These are phyloP conservation scores for Pseudomassariella vexata DNA, from an alignment of 2,329 filamentous ascomycete species.

Conservation along the genomic window DNA sequence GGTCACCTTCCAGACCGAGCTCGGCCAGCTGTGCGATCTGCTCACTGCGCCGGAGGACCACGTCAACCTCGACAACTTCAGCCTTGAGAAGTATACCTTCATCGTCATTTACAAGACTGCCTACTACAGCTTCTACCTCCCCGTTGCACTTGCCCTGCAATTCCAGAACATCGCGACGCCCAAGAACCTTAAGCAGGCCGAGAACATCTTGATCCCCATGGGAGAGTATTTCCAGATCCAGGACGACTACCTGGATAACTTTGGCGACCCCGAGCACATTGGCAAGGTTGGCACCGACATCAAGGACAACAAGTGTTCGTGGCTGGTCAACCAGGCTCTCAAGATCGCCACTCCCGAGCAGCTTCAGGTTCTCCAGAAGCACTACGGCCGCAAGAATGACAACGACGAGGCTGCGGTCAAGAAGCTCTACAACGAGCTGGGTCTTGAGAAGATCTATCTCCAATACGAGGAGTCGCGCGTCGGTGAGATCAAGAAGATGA, in stretches of 20 bases:
- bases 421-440: conserved; percentile 78
- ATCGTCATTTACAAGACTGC: conserved; percentile 99
- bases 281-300: conserved; percentile 99
- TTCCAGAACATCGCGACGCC: conserved; percentile 79
- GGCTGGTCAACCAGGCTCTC: conserved; percentile 94
- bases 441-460: conserved; percentile 76
- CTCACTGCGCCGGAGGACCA: conserved; percentile 92
- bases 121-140: conserved; percentile 98
- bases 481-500: conserved; percentile 68
- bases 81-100: conserved; percentile 90
- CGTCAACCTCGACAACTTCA: conserved; percentile 93
- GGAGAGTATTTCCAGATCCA: conserved; percentile 99
- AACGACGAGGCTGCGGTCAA: conserved; percentile 81
- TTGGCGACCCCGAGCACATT: conserved; percentile 84
- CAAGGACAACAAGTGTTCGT: conserved; percentile 99
- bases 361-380: conserved; percentile 78
- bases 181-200: conserved; percentile 81
- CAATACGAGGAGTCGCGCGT: conserved; percentile 88
- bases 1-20: conserved; percentile 85
- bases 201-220: conserved; percentile 91
- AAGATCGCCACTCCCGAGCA: conserved; percentile 76
- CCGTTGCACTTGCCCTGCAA: conserved; percentile 84
- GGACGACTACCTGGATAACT: conserved; percentile 98
- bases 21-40: conserved; percentile 90
- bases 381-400: conserved; percentile 90